Conservation (phyloP, 2,329 filamentous ascomycete species). For the Cryphonectria japonica region DNA sequence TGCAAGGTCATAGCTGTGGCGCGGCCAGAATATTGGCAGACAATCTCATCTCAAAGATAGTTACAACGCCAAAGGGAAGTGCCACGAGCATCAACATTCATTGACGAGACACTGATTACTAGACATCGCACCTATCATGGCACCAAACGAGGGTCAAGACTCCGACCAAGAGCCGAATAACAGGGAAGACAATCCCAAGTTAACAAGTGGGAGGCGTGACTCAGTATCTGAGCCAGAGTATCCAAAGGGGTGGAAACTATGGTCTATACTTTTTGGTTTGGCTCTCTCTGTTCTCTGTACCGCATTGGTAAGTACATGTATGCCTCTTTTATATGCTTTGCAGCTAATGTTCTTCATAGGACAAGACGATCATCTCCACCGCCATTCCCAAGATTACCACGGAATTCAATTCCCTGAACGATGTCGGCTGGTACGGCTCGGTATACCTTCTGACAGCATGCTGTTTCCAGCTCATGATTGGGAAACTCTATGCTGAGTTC, state of each 20-base stretch:
- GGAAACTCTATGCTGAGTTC: slow-evolving; percentile 4
- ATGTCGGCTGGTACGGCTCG: slow-evolving; percentile 13
- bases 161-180: neutral
- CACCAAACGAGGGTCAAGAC: neutral
- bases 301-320: neutral
- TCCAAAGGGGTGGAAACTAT: neutral
- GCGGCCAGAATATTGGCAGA: neutral
- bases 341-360: neutral
- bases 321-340: neutral
- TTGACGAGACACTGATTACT: neutral
- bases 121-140: neutral
- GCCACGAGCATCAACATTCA: neutral
- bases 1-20: neutral
- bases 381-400: neutral
- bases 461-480: slow-evolving; percentile 1
- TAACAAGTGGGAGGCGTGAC: neutral
- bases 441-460: neutral
- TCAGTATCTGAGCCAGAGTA: neutral
- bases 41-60: neutral
- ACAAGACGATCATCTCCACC: slow-evolving; percentile 5
- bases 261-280: slow-evolving; percentile 3
- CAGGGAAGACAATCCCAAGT: neutral
- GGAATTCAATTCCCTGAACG: neutral
- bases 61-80: neutral
- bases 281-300: neutral